Conservation (phyloP, 768 basidiomycete genomes). For the Mycena venus region DNA sequence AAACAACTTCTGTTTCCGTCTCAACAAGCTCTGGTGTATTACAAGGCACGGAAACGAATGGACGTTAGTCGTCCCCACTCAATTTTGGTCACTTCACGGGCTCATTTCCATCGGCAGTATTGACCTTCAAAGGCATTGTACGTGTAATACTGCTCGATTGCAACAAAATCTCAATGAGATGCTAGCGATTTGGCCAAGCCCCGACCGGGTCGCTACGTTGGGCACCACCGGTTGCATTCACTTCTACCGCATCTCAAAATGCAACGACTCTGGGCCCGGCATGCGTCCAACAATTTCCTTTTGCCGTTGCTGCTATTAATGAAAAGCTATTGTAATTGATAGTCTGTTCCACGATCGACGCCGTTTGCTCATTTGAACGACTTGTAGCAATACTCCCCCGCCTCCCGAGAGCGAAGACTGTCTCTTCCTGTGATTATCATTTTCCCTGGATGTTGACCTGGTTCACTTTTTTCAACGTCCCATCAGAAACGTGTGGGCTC, state of each 20-base stretch:
- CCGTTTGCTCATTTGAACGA: too few relatives aligned
- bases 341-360: too few relatives aligned
- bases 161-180: neutral
- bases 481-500: slow-evolving; percentile 23
- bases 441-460: neutral
- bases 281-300: slow-evolving; percentile 26
- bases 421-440: slow-evolving; percentile 18
- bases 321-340: slow-evolving; percentile 18
- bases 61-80: neutral
- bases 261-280: slow-evolving; percentile 9
- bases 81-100: neutral
- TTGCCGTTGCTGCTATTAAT: neutral
- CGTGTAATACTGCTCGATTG: neutral
- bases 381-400: slow-evolving; percentile 7
- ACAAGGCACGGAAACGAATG: neutral
- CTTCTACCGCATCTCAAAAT: slow-evolving; percentile 6
- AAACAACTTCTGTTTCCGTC: neutral
- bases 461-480: neutral
- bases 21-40: neutral
- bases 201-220: slow-evolving; percentile 16
- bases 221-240: slow-evolving; percentile 24
- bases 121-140: slow-evolving; percentile 16
- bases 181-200: slow-evolving; percentile 25
- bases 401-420: slow-evolving; percentile 26
- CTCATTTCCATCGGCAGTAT: neutral